These are phyloP conservation scores for Penicillium sp. DNA, from an alignment of 2,329 filamentous ascomycete species.

Conservation along the genomic window DNA sequence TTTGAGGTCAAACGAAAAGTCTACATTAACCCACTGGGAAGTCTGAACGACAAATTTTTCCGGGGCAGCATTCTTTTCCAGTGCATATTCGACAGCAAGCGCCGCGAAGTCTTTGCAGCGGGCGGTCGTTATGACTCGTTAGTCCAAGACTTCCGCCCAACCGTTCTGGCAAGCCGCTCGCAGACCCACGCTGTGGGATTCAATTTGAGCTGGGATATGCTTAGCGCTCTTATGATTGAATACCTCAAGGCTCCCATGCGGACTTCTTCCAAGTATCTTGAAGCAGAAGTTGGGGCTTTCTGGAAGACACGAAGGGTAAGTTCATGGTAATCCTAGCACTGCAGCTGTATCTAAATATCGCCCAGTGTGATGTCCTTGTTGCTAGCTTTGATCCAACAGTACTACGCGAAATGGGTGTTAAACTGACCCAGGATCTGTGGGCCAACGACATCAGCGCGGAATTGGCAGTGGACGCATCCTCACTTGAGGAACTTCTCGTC, in stretches of 20 bases:
- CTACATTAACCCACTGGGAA: constrained; percentile 83
- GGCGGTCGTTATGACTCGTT: constrained; percentile 92
- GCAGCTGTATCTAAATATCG: not conserved
- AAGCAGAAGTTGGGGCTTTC: constrained; percentile 65
- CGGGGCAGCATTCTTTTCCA: constrained; percentile 85
- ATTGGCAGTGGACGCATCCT: constrained; percentile 77
- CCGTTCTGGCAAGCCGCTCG: constrained; percentile 64
- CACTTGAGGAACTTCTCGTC: constrained; percentile 72
- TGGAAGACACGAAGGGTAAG: constrained; percentile 69
- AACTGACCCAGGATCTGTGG: constrained; percentile 80
- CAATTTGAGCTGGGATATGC: constrained; percentile 84
- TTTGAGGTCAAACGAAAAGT: constrained; percentile 78
- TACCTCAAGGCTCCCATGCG: constrained; percentile 56
- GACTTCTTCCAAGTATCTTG: constrained; percentile 69
- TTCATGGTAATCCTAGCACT: not conserved
- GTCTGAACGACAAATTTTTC: constrained; percentile 91
- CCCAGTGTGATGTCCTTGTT: constrained; percentile 83
- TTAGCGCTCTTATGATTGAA: constrained; percentile 66
- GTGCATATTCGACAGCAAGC: constrained; percentile 84
- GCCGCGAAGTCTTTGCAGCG: constrained; percentile 82
- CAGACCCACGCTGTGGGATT: constrained; percentile 88
- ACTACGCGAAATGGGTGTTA: constrained; percentile 75
- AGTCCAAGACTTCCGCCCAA: constrained; percentile 81
- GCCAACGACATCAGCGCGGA: constrained; percentile 84
- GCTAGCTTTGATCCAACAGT: constrained; percentile 82